phyloP scores from a whole-genome alignment of 345 rosid genomes.

The Dipteronia sinensis region DNA sequence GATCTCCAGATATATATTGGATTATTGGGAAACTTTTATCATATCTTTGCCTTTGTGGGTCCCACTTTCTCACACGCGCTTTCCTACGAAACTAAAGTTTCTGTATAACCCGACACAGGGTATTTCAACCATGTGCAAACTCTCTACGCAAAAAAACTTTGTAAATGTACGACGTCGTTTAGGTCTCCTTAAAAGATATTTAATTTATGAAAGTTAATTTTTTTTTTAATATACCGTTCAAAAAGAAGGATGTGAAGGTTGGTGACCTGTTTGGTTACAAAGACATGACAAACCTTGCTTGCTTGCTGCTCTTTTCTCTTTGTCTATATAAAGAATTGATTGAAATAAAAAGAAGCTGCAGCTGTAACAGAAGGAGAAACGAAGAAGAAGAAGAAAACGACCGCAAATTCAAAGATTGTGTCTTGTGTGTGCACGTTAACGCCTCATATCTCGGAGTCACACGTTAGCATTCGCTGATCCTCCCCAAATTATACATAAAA shows the following conservation, averaged over 20 bases:
- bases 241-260: background rate
- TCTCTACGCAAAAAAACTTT: background rate
- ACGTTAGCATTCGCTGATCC: constrained; percentile 10
- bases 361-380: background rate
- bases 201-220: background rate
- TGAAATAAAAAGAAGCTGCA: background rate
- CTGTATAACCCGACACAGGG: constrained; percentile 5
- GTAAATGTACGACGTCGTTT: background rate
- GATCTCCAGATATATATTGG: background rate
- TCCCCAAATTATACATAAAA: background rate
- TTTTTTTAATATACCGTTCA: background rate
- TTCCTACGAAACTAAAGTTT: background rate
- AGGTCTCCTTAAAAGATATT: background rate
- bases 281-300: constrained; percentile 14
- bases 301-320: background rate
- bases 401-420: constrained; percentile 34
- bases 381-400: constrained; percentile 20
- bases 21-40: background rate
- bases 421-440: constrained; percentile 40
- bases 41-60: background rate
- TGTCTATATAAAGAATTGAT: background rate
- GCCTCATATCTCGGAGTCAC: constrained; percentile 18
- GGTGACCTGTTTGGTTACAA: constrained; percentile 21
- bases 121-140: background rate
- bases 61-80: constrained; percentile 8